Evolutionary conservation across 2,329 filamentous ascomycete genomes (phyloP).

Genomic region (Apiospora hydei): DNA sequence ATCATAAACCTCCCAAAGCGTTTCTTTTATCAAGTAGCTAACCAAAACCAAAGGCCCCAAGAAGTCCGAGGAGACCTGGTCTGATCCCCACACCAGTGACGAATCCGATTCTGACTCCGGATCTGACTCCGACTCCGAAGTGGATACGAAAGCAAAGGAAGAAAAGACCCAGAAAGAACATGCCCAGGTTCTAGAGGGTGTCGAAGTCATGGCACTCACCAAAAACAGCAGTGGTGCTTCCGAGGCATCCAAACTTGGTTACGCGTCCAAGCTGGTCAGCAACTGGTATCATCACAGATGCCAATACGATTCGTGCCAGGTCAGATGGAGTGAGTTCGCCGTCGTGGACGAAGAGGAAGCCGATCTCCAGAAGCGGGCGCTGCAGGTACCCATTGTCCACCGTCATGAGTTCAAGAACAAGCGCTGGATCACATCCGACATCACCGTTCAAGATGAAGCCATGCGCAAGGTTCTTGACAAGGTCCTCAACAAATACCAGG

Average conservation of each 20-base stretch:
- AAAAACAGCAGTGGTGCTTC: conserved; percentile 26
- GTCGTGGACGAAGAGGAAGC: conserved; percentile 39
- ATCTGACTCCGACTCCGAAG: neutral
- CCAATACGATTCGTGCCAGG: conserved; percentile 33
- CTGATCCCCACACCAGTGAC: neutral
- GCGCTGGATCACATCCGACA: conserved; percentile 42
- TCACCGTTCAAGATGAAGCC: conserved; percentile 41
- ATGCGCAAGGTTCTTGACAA: conserved; percentile 41
- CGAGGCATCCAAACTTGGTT: conserved; percentile 26
- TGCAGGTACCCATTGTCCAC: conserved; percentile 43
- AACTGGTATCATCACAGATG: conserved; percentile 38
- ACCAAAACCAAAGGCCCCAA: neutral
- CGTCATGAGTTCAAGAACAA: conserved; percentile 37
- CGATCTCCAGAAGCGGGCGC: conserved; percentile 35
- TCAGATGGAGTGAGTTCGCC: conserved; percentile 41
- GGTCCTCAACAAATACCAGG: conserved; percentile 44
- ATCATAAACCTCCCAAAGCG: neutral
- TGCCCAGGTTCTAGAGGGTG: conserved; percentile 26
- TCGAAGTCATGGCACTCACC: conserved; percentile 25
- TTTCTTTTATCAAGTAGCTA: neutral
- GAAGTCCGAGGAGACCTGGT: neutral
- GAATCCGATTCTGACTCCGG: neutral
- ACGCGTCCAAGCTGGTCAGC: conserved; percentile 31
- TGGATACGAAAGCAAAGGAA: neutral
- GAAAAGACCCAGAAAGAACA: conserved; percentile 19